phyloP scores from a whole-genome alignment of 805 yeast species.

The Sugiyamaella chiloensis region DNA sequence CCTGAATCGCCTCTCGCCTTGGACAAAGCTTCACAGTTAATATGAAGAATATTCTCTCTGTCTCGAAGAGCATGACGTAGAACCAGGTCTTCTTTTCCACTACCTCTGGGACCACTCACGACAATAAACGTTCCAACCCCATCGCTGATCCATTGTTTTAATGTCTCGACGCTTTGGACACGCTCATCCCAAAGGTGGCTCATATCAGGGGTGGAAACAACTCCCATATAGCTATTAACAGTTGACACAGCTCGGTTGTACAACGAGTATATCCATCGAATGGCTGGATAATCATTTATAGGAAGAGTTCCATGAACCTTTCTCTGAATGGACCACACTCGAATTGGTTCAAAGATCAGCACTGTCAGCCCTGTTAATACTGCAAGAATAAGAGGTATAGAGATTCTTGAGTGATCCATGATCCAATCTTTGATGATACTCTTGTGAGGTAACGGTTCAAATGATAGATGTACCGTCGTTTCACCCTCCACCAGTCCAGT shows the following conservation, averaged over 20 bases:
- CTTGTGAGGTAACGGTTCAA: constrained; percentile 53
- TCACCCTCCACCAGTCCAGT: constrained; percentile 65
- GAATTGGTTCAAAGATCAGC: constrained; percentile 85
- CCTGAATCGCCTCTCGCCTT: constrained; percentile 72
- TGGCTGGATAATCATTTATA: constrained; percentile 10
- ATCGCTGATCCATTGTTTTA: constrained; percentile 79
- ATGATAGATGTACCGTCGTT: constrained; percentile 71
- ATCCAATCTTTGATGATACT: constrained; percentile 52
- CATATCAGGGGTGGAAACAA: neutral
- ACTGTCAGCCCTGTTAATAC: constrained; percentile 78
- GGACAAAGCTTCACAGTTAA: constrained; percentile 76
- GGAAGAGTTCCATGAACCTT: constrained; percentile 45
- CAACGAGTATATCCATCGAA: constrained; percentile 4
- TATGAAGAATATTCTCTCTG: constrained; percentile 57
- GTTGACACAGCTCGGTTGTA: constrained; percentile 35
- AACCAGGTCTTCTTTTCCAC: constrained; percentile 85
- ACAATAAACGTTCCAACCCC: constrained; percentile 88
- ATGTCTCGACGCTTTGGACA: constrained; percentile 58
- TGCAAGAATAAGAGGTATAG: constrained; percentile 78
- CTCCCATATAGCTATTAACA: constrained; percentile 37
- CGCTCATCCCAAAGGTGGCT: constrained; percentile 66
- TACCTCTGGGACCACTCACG: constrained; percentile 89
- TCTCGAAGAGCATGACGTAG: constrained; percentile 60
- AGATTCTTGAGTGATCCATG: constrained; percentile 73
- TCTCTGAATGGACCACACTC: constrained; percentile 72